These are phyloP conservation scores for Trypanosoma melophagium DNA, from an alignment of 208 protist species.

Conservation along the genomic window DNA sequence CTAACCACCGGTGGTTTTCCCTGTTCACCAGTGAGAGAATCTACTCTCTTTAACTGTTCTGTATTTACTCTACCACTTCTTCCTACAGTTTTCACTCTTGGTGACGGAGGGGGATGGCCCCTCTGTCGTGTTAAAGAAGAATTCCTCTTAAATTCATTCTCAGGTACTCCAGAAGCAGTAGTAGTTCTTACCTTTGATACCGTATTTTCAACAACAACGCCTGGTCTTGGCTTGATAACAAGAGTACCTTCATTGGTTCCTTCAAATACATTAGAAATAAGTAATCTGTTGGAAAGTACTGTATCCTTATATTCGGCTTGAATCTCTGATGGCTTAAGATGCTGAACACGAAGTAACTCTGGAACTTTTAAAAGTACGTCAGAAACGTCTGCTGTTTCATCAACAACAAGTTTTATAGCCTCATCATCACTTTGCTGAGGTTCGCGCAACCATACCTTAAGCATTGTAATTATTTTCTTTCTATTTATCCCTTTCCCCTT, in stretches of 20 bases:
- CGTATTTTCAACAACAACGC: slow-evolving; percentile 5
- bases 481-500: not conserved
- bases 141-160: not conserved
- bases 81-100: slow-evolving; percentile 36
- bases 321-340: slow-evolving; percentile 34
- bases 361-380: slow-evolving; percentile 33
- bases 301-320: slow-evolving; percentile 24
- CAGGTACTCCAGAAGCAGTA: not conserved
- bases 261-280: slow-evolving; percentile 23
- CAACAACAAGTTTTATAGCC: slow-evolving; percentile 32
- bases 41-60: slow-evolving; percentile 1
- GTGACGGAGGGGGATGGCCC: slow-evolving; percentile 11
- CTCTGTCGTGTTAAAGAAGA: not conserved
- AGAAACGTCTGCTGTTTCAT: slow-evolving; percentile 31
- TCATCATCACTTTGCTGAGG: slow-evolving; percentile 34
- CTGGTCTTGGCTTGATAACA: slow-evolving; percentile 27
- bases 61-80: slow-evolving; percentile 46
- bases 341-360: slow-evolving; percentile 25
- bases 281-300: slow-evolving; percentile 26
- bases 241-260: slow-evolving; percentile 24
- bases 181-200: not conserved
- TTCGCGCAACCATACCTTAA: slow-evolving; percentile 33
- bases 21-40: not conserved
- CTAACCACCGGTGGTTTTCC: not conserved
- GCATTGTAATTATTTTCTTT: slow-evolving; percentile 1